Evolutionary conservation across 129 eudicot genomes (phyloP).

Genomic region (Saposhnikovia divaricata): DNA sequence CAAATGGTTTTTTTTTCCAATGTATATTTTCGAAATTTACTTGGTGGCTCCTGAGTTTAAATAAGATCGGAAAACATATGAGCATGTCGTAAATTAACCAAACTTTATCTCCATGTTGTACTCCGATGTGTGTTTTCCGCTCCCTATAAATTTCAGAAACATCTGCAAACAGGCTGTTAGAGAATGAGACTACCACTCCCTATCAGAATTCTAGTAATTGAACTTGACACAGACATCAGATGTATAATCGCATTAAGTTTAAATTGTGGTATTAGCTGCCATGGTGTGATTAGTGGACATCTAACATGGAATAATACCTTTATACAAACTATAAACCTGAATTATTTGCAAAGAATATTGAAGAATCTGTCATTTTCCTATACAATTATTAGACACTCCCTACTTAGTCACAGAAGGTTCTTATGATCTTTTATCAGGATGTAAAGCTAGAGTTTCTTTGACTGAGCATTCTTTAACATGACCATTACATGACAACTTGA

Average conservation of each 20-base stretch:
- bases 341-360: not conserved
- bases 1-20: not conserved
- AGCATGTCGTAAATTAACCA: not conserved
- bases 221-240: not conserved
- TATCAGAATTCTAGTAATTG: not conserved
- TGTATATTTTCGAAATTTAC: too few relatives aligned
- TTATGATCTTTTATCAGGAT: not conserved
- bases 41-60: not conserved
- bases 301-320: not conserved
- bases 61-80: not conserved
- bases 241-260: not conserved
- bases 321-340: not conserved
- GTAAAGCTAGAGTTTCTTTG: not conserved
- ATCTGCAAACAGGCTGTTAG: not conserved
- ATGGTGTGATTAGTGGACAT: not conserved
- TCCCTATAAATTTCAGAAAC: not conserved
- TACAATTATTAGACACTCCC: not conserved
- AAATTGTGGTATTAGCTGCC: not conserved
- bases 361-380: conserved; percentile 2
- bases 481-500: not conserved
- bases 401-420: not conserved
- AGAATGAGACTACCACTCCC: not conserved
- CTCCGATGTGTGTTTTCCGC: not conserved
- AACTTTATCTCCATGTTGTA: not conserved
- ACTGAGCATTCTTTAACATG: not conserved